Conservation (phyloP, 2,329 filamentous ascomycete species). For the Penicillium olsonii region DNA sequence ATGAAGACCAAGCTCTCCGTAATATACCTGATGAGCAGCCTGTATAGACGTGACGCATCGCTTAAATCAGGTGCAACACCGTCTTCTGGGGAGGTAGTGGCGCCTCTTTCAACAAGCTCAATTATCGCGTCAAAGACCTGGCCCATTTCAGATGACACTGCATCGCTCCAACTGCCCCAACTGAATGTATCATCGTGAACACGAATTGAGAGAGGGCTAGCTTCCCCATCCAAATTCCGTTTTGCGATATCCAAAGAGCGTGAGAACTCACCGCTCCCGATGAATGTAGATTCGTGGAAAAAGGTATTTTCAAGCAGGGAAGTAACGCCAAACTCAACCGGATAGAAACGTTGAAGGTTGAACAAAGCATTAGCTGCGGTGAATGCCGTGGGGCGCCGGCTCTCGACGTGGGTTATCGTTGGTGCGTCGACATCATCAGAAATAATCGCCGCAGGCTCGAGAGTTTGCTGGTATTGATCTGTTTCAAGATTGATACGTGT, state of each 20-base stretch:
- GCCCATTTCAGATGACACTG: constrained; percentile 51
- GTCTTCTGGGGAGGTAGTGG: constrained; percentile 1
- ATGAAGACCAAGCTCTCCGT: constrained; percentile 53
- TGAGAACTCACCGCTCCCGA: constrained; percentile 58
- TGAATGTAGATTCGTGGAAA: constrained; percentile 58
- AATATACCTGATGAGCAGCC: constrained; percentile 53
- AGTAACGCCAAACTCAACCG: constrained; percentile 55
- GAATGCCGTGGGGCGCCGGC: constrained; percentile 23
- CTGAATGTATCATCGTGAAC: constrained; percentile 36
- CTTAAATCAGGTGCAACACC: constrained; percentile 12
- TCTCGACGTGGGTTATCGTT: background rate
- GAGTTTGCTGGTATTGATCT: constrained; percentile 39
- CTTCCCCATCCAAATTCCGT: constrained; percentile 47
- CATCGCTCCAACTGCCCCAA: constrained; percentile 60
- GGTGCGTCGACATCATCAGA: constrained; percentile 20
- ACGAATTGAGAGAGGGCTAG: constrained; percentile 42
- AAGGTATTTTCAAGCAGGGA: constrained; percentile 55
- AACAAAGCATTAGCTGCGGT: constrained; percentile 47
- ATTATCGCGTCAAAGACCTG: constrained; percentile 37
- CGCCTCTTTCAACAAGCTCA: constrained; percentile 20
- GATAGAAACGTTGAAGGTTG: constrained; percentile 52
- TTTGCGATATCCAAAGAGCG: constrained; percentile 44
- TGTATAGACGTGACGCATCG: constrained; percentile 26
- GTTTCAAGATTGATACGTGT: constrained; percentile 50
- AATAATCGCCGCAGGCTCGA: constrained; percentile 40